phyloP scores from a whole-genome alignment of 2,329 filamentous ascomycete species.

The Fusarium acutatum region DNA sequence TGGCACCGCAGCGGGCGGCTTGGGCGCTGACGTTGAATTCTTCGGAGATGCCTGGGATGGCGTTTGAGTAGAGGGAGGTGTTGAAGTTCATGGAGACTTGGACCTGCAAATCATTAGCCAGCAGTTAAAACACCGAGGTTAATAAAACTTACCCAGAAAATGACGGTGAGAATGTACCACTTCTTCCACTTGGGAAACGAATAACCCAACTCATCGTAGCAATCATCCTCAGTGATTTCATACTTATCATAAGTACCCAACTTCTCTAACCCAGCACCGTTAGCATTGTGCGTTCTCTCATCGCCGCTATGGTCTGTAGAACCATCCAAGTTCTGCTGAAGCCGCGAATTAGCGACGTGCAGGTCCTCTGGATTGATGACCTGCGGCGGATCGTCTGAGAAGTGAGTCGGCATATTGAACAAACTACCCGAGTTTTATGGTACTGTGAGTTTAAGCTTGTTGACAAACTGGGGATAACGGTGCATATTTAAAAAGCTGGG shows the following conservation, averaged over 20 bases:
- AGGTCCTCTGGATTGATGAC: constrained; percentile 49
- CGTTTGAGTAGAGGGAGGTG: constrained; percentile 77
- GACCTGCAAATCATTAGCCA: constrained; percentile 48
- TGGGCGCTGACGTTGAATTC: constrained; percentile 75
- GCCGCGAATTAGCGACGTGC: constrained; percentile 48
- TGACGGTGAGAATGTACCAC: constrained; percentile 77
- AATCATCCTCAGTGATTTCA: constrained; percentile 65
- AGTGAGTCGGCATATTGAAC: constrained; percentile 44
- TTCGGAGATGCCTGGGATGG: constrained; percentile 68
- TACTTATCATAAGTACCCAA: constrained; percentile 51
- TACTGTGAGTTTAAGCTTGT: background rate
- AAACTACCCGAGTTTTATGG: background rate
- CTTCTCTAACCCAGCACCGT: constrained; percentile 45
- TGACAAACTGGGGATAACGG: background rate
- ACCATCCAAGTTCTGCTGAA: constrained; percentile 41
- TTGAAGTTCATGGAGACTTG: constrained; percentile 85
- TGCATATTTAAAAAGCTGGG: constrained; percentile 23
- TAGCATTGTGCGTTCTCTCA: constrained; percentile 46
- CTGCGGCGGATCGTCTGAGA: constrained; percentile 50
- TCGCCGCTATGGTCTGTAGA: constrained; percentile 26
- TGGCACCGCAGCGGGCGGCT: constrained; percentile 75
- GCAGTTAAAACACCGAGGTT: rapidly evolving
- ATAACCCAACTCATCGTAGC: constrained; percentile 72
- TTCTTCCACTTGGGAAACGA: constrained; percentile 69
- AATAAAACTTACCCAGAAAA: constrained; percentile 59